phyloP scores from a whole-genome alignment of 1,284 basidiomycete genomes.

The Cryptococcus sp. region DNA sequence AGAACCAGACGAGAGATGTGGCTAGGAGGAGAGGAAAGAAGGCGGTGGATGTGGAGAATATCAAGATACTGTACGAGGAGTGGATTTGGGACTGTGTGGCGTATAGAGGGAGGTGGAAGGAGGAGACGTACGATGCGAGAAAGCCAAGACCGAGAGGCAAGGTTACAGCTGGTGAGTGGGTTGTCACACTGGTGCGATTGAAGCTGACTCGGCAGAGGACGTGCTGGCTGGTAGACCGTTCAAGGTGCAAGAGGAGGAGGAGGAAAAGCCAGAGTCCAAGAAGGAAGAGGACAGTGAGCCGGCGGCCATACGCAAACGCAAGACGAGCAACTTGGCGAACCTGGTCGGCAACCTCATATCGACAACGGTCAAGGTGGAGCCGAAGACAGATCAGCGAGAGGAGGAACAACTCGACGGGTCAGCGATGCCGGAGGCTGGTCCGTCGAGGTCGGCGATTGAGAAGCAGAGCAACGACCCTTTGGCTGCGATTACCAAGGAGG shows the following conservation, averaged over 20 bases:
- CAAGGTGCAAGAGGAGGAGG: slow-evolving; percentile 2
- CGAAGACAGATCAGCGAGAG: neutral
- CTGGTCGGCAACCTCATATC: slow-evolving; percentile 39
- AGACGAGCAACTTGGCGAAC: slow-evolving; percentile 15
- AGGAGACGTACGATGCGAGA: slow-evolving; percentile 40
- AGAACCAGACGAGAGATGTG: slow-evolving; percentile 26
- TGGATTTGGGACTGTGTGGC: slow-evolving; percentile 48
- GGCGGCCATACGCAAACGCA: slow-evolving; percentile 29
- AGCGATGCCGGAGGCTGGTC: neutral
- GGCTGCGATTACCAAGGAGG: no score
- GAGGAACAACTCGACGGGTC: neutral
- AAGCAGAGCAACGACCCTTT: no score
- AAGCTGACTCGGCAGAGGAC: slow-evolving; percentile 17
- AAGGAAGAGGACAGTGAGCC: slow-evolving; percentile 24
- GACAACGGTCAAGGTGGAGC: slow-evolving; percentile 10
- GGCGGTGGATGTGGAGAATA: slow-evolving; percentile 25
- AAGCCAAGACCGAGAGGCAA: slow-evolving; percentile 25
- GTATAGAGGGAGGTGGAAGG: slow-evolving; percentile 39
- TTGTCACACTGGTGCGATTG: neutral
- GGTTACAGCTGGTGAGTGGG: slow-evolving; percentile 22
- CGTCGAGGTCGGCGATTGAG: no score
- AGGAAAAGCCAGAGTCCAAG: slow-evolving; percentile 9
- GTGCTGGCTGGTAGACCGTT: slow-evolving; percentile 25
- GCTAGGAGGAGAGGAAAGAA: slow-evolving; percentile 26
- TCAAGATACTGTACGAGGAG: slow-evolving; percentile 42